Conservation (phyloP, 306 rosid species). For the Clitoria ternatea region DNA sequence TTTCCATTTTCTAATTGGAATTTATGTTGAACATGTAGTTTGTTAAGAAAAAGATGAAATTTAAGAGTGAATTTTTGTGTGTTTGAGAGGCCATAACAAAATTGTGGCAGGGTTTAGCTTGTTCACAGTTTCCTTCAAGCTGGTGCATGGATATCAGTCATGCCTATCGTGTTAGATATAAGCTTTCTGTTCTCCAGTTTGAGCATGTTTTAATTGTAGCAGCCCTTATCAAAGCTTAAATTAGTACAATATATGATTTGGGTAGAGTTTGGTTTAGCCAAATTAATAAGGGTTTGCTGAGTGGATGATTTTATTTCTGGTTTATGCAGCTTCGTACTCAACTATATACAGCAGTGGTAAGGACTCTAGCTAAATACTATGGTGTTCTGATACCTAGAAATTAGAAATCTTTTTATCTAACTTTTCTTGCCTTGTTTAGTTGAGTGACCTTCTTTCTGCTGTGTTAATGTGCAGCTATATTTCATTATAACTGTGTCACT, state of each 20-base stretch:
- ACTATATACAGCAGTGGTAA: slow-evolving; percentile 69
- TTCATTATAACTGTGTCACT: slow-evolving; percentile 47
- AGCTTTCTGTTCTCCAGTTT: too few relatives aligned
- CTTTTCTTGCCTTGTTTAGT: neutral
- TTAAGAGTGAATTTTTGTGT: neutral
- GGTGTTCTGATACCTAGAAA: neutral
- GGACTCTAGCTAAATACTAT: slow-evolving; percentile 29
- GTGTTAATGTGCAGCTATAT: slow-evolving; percentile 54
- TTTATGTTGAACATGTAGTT: neutral
- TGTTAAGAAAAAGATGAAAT: neutral
- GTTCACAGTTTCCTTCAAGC: neutral
- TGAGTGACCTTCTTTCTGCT: slow-evolving; percentile 16
- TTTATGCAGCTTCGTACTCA: slow-evolving; percentile 84
- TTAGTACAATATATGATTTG: neutral
- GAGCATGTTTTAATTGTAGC: neutral
- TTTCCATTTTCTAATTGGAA: neutral
- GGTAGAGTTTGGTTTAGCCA: neutral
- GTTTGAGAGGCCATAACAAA: neutral
- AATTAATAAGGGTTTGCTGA: neutral
- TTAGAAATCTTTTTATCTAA: slow-evolving; percentile 12
- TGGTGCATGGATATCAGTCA: neutral
- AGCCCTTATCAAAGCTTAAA: neutral
- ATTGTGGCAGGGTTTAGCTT: neutral
- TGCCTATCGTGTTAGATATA: too few relatives aligned
- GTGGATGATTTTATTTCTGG: slow-evolving; percentile 25